These are phyloP conservation scores for Phaffia tasmanica DNA, from an alignment of 768 basidiomycete genomes.

Conservation along the genomic window DNA sequence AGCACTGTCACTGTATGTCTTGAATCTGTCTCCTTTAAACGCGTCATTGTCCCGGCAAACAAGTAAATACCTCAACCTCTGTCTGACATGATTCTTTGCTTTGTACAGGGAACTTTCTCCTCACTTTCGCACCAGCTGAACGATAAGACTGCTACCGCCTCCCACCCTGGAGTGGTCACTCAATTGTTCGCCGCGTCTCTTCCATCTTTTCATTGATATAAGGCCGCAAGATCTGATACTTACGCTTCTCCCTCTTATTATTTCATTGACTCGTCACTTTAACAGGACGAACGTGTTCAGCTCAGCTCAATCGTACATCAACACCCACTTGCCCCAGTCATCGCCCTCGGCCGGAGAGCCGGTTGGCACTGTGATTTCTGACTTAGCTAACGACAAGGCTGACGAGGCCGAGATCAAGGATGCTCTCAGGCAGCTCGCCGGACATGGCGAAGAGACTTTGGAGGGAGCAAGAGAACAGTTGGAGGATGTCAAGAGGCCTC, in stretches of 20 bases:
- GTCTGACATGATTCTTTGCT: background rate
- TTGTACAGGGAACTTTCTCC: background rate
- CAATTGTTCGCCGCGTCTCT: background rate
- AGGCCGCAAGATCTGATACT: background rate
- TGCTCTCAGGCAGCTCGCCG: constrained; percentile 5
- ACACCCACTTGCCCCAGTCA: constrained; percentile 12
- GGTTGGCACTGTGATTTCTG: constrained; percentile 9
- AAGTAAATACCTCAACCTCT: background rate
- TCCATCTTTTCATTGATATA: background rate
- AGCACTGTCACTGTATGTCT: constrained; percentile 3
- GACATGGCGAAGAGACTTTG: background rate
- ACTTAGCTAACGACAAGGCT: background rate
- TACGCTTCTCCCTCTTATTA: background rate
- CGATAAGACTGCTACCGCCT: constrained; percentile 15
- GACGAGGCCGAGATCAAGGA: constrained; percentile 19
- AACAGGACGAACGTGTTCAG: constrained; percentile 13
- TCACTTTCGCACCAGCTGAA: constrained; percentile 7
- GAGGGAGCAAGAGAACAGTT: no score
- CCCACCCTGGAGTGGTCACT: constrained; percentile 19
- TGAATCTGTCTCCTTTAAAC: background rate
- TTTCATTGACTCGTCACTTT: background rate
- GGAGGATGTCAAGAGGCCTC: no score
- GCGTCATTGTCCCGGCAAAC: no score
- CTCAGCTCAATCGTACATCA: constrained; percentile 3
- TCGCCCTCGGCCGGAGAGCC: background rate